A percentile compares a stretch with the other conserved stretches of the same genome.
phyloP scores from a whole-genome alignment of 2,329 filamentous ascomycete genomes.

The Sclerotinia subarctica region DNA sequence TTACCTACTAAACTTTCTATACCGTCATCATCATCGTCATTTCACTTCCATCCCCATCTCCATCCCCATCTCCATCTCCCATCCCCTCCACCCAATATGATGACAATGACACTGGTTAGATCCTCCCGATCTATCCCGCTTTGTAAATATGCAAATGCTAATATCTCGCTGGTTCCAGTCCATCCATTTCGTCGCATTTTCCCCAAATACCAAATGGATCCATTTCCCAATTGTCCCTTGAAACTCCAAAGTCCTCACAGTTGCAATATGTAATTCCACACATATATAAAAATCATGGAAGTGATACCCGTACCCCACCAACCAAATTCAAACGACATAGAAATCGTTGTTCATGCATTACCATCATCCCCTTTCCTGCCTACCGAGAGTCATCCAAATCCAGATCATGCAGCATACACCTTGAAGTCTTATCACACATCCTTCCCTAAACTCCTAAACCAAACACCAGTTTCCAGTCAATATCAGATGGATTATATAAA shows the following conservation, averaged over 20 bases:
- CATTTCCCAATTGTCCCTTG: constrained; percentile 5
- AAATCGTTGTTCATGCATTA: constrained; percentile 16
- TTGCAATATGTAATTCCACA: constrained; percentile 14
- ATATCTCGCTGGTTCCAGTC: neutral
- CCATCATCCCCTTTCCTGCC: constrained; percentile 20
- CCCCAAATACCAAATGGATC: constrained; percentile 1
- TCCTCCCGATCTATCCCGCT: constrained; percentile 1
- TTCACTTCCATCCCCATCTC: neutral
- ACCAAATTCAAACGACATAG: constrained; percentile 9
- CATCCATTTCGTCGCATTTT: constrained; percentile 1
- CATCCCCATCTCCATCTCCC: neutral
- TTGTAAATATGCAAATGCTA: constrained; percentile 11
- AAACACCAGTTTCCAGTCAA: constrained; percentile 34
- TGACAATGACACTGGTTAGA: neutral
- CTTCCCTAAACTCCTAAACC: constrained; percentile 30
- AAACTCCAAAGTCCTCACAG: constrained; percentile 8
- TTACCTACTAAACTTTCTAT: neutral
- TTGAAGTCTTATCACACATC: constrained; percentile 31
- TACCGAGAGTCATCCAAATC: constrained; percentile 21
- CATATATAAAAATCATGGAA: constrained; percentile 19
- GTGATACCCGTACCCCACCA: constrained; percentile 4
- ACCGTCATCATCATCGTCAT: neutral
- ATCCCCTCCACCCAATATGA: neutral
- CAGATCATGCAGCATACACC: constrained; percentile 26
- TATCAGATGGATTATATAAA: constrained; percentile 28